A percentile compares a stretch with the other conserved stretches of the same genome.
phyloP scores from a whole-genome alignment of 108 stramenopile genomes.

The Bacterosira constricta region DNA sequence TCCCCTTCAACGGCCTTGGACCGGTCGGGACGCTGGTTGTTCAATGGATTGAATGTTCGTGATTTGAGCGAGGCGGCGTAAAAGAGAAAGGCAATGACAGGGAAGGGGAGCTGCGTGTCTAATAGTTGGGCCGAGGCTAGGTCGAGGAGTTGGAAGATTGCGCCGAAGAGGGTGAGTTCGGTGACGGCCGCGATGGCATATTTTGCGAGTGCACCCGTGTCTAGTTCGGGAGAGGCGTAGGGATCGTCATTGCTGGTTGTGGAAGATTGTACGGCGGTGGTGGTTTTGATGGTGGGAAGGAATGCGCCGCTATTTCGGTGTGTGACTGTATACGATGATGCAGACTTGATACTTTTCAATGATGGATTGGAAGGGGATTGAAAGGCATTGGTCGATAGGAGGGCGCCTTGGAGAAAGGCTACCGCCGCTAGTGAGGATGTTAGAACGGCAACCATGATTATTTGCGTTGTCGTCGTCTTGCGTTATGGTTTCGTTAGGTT shows the following conservation, averaged over 20 bases:
- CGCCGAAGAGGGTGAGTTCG: constrained; percentile 34
- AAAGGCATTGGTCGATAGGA: constrained; percentile 5
- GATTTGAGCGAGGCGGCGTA: constrained; percentile 49
- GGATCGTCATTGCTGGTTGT: constrained; percentile 10
- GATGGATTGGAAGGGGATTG: neutral
- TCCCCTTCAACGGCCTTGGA: constrained; percentile 40
- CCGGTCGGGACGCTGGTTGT: constrained; percentile 65
- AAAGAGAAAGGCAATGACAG: constrained; percentile 14
- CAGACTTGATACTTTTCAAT: neutral
- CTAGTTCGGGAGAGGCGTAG: constrained; percentile 40
- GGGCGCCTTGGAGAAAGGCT: neutral
- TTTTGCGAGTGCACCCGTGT: constrained; percentile 31
- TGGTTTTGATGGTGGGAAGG: neutral
- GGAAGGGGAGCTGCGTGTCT: constrained; percentile 19
- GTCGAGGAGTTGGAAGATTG: constrained; percentile 27
- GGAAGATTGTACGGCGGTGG: neutral
- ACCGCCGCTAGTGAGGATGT: neutral
- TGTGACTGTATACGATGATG: neutral
- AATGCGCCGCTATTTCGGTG: too few relatives aligned
- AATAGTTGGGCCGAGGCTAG: constrained; percentile 12
- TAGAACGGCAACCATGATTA: neutral
- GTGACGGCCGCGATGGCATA: constrained; percentile 21
- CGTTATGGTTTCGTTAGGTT: too few relatives aligned
- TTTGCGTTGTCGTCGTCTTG: too few relatives aligned
- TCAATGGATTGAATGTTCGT: constrained; percentile 59